phyloP scores from a whole-genome alignment of 2,329 filamentous ascomycete genomes.

The Xylariaceae sp. region DNA sequence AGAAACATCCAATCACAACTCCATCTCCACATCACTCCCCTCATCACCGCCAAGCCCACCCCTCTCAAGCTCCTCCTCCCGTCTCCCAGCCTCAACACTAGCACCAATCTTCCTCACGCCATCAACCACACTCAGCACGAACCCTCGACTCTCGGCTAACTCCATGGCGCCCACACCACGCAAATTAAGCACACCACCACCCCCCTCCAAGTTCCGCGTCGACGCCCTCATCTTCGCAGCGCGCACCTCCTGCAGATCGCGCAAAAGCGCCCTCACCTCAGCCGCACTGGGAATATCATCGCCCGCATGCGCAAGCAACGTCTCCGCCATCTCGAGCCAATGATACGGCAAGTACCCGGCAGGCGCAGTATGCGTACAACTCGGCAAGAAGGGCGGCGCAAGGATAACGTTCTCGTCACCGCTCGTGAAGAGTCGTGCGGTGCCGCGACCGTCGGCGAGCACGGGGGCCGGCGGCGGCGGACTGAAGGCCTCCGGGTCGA shows the following conservation, averaged over 20 bases:
- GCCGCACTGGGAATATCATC: conserved; percentile 75
- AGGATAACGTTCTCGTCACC: conserved; percentile 32
- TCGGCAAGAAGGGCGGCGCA: conserved; percentile 72
- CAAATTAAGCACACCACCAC: conserved; percentile 63
- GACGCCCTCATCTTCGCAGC: conserved; percentile 82
- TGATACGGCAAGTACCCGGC: conserved; percentile 79
- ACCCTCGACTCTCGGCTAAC: conserved; percentile 77
- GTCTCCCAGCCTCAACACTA: conserved; percentile 69
- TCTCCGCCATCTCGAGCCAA: conserved; percentile 87
- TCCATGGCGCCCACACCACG: conserved; percentile 88
- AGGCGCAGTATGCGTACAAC: conserved; percentile 65
- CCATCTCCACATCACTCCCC: conserved; percentile 55
- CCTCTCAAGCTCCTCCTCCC: conserved; percentile 69
- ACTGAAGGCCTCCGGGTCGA: conserved; percentile 67
- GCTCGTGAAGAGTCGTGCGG: conserved; percentile 32
- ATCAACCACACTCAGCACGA: conserved; percentile 81
- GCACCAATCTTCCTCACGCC: conserved; percentile 78
- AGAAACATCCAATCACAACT: conserved; percentile 19
- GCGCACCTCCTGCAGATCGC: conserved; percentile 80
- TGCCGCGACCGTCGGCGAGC: conserved; percentile 43
- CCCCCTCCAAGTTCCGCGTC: conserved; percentile 64
- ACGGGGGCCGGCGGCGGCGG: conserved; percentile 65
- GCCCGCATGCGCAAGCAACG: conserved; percentile 75
- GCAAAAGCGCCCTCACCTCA: conserved; percentile 66
- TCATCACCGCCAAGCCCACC: conserved; percentile 50